Base-by-base conservation (phyloP, 176 grass and related monocot genomes). In the Avena atlantica region DNA sequence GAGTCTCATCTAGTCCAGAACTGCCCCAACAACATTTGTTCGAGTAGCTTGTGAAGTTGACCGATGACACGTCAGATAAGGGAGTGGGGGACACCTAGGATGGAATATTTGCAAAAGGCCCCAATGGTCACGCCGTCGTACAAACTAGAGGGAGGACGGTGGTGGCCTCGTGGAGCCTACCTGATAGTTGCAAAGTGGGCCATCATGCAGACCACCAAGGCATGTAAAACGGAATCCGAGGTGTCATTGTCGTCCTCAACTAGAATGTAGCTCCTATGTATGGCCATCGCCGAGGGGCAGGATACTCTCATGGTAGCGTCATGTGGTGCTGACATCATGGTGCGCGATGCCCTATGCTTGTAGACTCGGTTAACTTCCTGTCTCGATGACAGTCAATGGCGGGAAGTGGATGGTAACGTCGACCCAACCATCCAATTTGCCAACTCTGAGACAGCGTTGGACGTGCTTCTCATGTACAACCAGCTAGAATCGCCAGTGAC, bases 371-470 rank as follows among this genome's bases (percentile, higher is more conserved):
- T 82, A 85, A 95, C 87, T 0, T 91, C 78, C 95, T 12, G 52
- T 98, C 42, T 56, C 83, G 86, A 90, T 98, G 71, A 81, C 92
- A 0, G 86, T 93, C 16, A 88, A 87, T 2, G 93, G 95, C 44
- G 85, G 86, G 6, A 98, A 98, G 73, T 70, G 91, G 25, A 98
- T 92, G 95, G 95, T 57, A 87, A 93, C 82, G 89, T 90, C 2
- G 87, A 98, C 89, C 91, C 93, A 10, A 93, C 93, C 49, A n/a
- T 93, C 78, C 91, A 93, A 45, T 98, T 95, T 92, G 78, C 91
- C n/a, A 29, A 59, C 67, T 81, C 83, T 1, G 87, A 55, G 40
- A 86, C 87, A 17, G 25, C 63, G 15, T 63, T 94, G 1, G 93
- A 95, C 82, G 83, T 98, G n/a, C 79, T 95, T 47, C 72, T 84